Base-by-base conservation (phyloP, 2,329 filamentous ascomycete genomes). In the Ascomycota sp. region DNA sequence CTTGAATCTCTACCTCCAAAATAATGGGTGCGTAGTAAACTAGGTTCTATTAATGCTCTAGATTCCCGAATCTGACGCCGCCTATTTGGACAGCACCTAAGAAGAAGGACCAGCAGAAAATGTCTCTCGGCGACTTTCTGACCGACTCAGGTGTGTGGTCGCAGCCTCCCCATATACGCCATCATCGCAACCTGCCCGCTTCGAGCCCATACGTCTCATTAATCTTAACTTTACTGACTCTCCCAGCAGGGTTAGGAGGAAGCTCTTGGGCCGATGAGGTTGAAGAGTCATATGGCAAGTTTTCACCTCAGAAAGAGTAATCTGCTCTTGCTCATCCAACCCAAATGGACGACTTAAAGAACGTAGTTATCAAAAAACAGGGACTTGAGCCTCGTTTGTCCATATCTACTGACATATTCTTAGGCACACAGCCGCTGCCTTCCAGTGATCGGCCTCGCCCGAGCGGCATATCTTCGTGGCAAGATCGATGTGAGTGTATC, bases 241-340 rank as follows among this genome's bases (percentile, higher is more conserved):
- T 35, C 33, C 32, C 33, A 4, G 27, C 32, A 62, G 59, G 56
- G 40, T 62, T 59, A 40, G 65, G 61, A 43, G 83, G 51, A 46
- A 47, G 86, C 50, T 95, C 89, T 43, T 98, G 89, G 89, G 89
- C 89, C 46, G 91, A 98, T 60, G 89, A 98, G 54, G 93, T 98
- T 61, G 89, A 98, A 57, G 83, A 93, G 48, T 68, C 79, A 40
- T 69, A 73, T 54, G 62, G 79, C 86, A 66, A 63, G 74, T 61
- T 9, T 20, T n/a, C n/a, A n/a, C n/a, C n/a, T n/a, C n/a, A n/a
- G n/a, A n/a, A n/a, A n/a, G n/a, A n/a, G n/a, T n/a, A n/a, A n/a
- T n/a, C n/a, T n/a, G n/a, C n/a, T n/a, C n/a, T n/a, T n/a, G n/a
- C n/a, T n/a, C n/a, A n/a, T n/a, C n/a, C n/a, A n/a, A n/a, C n/a